Conservation (phyloP, 192 early-diverging fungal species). For the Coemansia sp. region DNA sequence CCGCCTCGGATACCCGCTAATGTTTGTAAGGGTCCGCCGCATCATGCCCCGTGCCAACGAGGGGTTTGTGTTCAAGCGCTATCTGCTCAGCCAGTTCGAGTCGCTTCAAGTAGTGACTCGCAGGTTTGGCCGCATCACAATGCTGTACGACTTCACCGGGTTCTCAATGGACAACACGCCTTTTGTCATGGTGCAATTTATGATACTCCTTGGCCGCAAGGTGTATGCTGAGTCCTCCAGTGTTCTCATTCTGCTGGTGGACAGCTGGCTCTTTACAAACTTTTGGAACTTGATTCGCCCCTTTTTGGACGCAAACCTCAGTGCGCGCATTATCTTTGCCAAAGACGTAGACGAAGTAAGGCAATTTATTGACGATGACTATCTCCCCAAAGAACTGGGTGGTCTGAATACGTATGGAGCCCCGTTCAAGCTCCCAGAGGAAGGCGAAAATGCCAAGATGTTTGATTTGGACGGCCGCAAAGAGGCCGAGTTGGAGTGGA, state of each 20-base stretch:
- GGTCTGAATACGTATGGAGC: conserved; percentile 20
- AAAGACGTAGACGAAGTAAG: conserved; percentile 33
- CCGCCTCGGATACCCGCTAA: conserved; percentile 23
- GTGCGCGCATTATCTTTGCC: conserved; percentile 44
- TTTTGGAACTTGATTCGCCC: conserved; percentile 42
- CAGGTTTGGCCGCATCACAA: conserved; percentile 14
- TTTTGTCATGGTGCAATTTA: conserved; percentile 32
- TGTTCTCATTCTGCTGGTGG: conserved; percentile 42
- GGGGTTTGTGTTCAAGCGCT: conserved; percentile 28
- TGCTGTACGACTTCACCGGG: conserved; percentile 42
- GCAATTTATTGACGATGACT: conserved; percentile 33
- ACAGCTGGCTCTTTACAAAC: conserved; percentile 51
- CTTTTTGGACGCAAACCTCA: conserved; percentile 40
- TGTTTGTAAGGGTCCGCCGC: conserved; percentile 16
- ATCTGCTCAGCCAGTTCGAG: conserved; percentile 28
- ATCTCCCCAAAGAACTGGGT: conserved; percentile 30
- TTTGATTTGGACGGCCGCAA: conserved; percentile 27
- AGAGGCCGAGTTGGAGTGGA: conserved; percentile 30
- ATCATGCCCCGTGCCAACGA: conserved; percentile 44
- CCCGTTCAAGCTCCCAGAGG: conserved; percentile 17
- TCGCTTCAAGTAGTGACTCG: conserved; percentile 25
- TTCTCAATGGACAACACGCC: conserved; percentile 47
- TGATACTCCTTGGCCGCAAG: conserved; percentile 29
- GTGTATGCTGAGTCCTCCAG: conserved; percentile 37
- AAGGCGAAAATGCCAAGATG: conserved; percentile 30